These are phyloP conservation scores for Globisporangium recalcitrans DNA, from an alignment of 352 stramenopile genomes.

Conservation along the genomic window DNA sequence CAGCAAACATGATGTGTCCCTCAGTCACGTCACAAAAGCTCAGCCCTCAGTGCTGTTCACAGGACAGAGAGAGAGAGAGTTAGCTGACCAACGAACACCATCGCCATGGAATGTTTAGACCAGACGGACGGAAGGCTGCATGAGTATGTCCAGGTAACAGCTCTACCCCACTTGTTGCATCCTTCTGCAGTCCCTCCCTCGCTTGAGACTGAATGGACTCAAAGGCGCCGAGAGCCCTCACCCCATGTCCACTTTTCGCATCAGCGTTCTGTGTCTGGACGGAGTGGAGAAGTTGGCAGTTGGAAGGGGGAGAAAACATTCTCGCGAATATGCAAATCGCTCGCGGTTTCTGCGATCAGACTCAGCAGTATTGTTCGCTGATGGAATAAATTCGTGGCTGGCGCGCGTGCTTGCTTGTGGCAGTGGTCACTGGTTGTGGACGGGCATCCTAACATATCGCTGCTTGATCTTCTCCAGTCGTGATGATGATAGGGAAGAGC, in stretches of 20 bases:
- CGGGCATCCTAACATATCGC: neutral
- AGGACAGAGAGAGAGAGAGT: neutral
- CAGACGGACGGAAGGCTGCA: neutral
- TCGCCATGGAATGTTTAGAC: neutral
- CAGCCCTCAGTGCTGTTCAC: neutral
- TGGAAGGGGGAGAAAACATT: too few relatives aligned
- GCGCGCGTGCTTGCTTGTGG: neutral
- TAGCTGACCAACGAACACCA: neutral
- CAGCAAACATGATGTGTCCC: neutral
- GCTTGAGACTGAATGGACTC: neutral
- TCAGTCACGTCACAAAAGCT: neutral
- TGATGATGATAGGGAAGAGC: neutral
- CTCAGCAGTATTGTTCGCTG: neutral
- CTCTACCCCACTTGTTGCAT: too few relatives aligned
- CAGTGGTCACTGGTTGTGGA: neutral
- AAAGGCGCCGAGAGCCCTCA: neutral
- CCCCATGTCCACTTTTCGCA: neutral
- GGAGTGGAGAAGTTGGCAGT: too few relatives aligned
- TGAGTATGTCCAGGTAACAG: too few relatives aligned
- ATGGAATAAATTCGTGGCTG: neutral
- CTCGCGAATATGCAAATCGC: too few relatives aligned
- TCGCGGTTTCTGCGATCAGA: neutral
- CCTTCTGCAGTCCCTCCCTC: too few relatives aligned
- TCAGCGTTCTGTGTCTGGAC: neutral
- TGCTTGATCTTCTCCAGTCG: neutral